Conservation (phyloP, 1,284 basidiomycete species). For the Singerocomus inundabilis region DNA sequence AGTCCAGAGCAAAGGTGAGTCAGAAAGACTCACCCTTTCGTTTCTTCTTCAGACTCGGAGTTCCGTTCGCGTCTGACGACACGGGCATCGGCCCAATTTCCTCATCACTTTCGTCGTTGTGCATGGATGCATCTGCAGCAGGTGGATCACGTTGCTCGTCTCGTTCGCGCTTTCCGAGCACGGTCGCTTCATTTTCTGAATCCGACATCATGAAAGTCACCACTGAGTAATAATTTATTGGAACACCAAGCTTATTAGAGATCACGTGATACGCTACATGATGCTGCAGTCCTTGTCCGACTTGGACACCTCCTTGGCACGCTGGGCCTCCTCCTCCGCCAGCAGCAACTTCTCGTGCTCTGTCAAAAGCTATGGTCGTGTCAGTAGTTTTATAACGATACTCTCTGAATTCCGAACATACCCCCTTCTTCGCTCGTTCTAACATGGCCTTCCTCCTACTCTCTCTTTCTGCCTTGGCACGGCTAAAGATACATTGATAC, state of each 20-base stretch:
- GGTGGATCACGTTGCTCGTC: slow-evolving; percentile 30
- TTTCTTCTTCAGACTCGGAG: slow-evolving; percentile 65
- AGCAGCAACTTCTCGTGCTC: slow-evolving; percentile 63
- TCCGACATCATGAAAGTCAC: slow-evolving; percentile 37
- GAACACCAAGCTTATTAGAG: no score
- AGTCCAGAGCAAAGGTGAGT: slow-evolving; percentile 23
- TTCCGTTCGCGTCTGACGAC: slow-evolving; percentile 44
- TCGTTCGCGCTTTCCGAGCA: slow-evolving; percentile 67
- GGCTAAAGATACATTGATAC: slow-evolving; percentile 42
- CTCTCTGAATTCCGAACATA: slow-evolving; percentile 11
- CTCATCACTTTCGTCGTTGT: slow-evolving; percentile 55
- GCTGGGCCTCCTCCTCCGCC: slow-evolving; percentile 47
- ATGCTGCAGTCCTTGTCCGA: slow-evolving; percentile 54
- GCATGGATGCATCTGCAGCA: slow-evolving; percentile 8
- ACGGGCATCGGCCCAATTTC: slow-evolving; percentile 78
- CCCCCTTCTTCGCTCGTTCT: slow-evolving; percentile 66
- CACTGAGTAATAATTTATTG: not conserved
- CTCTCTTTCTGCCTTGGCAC: slow-evolving; percentile 67
- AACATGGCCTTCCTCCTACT: slow-evolving; percentile 65
- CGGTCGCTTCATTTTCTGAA: slow-evolving; percentile 38
- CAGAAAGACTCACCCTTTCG: slow-evolving; percentile 59
- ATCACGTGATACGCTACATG: slow-evolving; percentile 44
- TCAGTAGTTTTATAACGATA: slow-evolving; percentile 9
- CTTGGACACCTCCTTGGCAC: slow-evolving; percentile 27
- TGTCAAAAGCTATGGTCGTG: slow-evolving; percentile 40